Evolutionary conservation across 176 grass and related monocot genomes (phyloP).

Genomic region (Avena sativa): DNA sequence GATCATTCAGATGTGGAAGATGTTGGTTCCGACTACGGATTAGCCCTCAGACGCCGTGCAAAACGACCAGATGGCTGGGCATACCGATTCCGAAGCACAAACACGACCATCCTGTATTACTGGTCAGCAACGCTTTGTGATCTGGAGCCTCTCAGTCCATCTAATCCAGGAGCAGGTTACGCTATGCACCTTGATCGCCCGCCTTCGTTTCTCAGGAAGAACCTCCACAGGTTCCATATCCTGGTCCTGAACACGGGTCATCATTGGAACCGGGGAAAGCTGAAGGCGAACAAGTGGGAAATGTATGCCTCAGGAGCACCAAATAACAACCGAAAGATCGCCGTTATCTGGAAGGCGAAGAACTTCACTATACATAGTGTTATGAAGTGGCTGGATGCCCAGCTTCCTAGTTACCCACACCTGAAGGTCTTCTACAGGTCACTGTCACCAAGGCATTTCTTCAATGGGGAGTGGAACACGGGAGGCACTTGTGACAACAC

Average conservation of each 20-base stretch:
- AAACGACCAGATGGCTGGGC: conserved; percentile 62
- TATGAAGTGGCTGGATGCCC: conserved; percentile 49
- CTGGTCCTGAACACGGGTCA: conserved; percentile 57
- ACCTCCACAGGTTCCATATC: conserved; percentile 50
- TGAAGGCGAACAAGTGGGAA: conserved; percentile 51
- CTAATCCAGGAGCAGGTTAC: conserved; percentile 57
- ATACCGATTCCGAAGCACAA: conserved; percentile 65
- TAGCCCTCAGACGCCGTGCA: conserved; percentile 32
- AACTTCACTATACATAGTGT: conserved; percentile 49
- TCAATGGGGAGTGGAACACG: conserved; percentile 57
- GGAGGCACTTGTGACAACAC: conserved; percentile 59
- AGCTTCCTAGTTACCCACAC: conserved; percentile 36
- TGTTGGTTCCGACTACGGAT: conserved; percentile 46
- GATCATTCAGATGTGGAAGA: conserved; percentile 53
- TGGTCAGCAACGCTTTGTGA: conserved; percentile 77
- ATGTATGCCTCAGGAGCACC: conserved; percentile 47
- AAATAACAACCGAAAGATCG: conserved; percentile 15
- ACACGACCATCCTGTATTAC: conserved; percentile 69
- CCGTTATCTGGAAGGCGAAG: conserved; percentile 45
- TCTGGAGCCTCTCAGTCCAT: conserved; percentile 54
- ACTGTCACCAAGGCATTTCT: conserved; percentile 66
- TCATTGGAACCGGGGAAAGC: conserved; percentile 65
- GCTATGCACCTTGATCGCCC: conserved; percentile 77
- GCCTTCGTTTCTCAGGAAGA: conserved; percentile 49
- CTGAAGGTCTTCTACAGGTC: conserved; percentile 59